A percentile compares a stretch with the other conserved stretches of the same genome.
Conservation (phyloP, 495 filamentous ascomycete genomes). For the Collariella sp. region DNA sequence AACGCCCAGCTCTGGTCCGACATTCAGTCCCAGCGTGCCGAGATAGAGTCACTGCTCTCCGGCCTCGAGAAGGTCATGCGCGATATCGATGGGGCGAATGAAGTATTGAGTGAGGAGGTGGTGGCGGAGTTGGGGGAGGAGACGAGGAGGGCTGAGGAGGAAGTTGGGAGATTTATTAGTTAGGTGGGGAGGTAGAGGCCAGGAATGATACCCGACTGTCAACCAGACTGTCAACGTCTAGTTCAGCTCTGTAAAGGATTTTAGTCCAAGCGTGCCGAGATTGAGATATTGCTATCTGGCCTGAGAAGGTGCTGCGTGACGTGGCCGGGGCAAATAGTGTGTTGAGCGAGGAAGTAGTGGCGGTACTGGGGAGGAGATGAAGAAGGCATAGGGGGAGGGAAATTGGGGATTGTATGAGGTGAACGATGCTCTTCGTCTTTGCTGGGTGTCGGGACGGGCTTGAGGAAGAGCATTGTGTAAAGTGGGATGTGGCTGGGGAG, state of each 20-base stretch:
- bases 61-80: slow-evolving; percentile 57
- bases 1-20: slow-evolving; percentile 56
- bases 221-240: slow-evolving; percentile 55
- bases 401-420: slow-evolving; percentile 22
- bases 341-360: slow-evolving; percentile 38
- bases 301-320: slow-evolving; percentile 64
- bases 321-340: slow-evolving; percentile 54
- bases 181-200: neutral
- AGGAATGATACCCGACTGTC: neutral
- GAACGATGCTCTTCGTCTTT: too few species aligned
- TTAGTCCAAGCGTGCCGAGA: slow-evolving; percentile 60
- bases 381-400: slow-evolving; percentile 41
- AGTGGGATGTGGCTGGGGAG: too few species aligned
- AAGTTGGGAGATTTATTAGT: slow-evolving; percentile 24
- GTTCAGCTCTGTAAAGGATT: slow-evolving; percentile 55
- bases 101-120: slow-evolving; percentile 34
- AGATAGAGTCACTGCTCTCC: slow-evolving; percentile 60
- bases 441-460: too few species aligned
- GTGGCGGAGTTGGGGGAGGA: slow-evolving; percentile 42
- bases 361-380: slow-evolving; percentile 41
- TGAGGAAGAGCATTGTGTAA: too few species aligned
- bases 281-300: slow-evolving; percentile 54
- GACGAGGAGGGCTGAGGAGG: slow-evolving; percentile 40
- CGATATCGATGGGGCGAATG: slow-evolving; percentile 60
- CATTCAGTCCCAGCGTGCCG: slow-evolving; percentile 57